Conservation (phyloP, 2,329 filamentous ascomycete genomes). For the Truncatella angustata region DNA sequence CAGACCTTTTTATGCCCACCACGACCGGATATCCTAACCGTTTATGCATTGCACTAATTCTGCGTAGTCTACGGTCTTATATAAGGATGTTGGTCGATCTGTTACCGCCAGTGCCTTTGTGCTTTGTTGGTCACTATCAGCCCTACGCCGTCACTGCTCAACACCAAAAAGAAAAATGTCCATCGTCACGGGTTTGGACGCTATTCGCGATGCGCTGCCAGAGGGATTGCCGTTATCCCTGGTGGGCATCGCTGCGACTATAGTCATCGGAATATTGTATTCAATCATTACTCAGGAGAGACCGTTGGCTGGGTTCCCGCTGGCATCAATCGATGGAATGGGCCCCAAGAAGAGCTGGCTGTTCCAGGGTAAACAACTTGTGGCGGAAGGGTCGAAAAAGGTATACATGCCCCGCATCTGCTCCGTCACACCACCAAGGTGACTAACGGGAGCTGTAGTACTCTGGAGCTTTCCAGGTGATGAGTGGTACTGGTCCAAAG, state of each 20-base stretch:
- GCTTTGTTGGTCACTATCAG: not conserved
- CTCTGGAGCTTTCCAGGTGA: conserved; percentile 30
- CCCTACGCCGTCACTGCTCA: not conserved
- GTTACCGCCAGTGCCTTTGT: not conserved
- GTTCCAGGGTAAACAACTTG: conserved; percentile 20
- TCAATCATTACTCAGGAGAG: conserved; percentile 22
- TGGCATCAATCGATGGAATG: conserved; percentile 24
- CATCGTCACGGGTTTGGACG: conserved; percentile 2
- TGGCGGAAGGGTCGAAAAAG: conserved; percentile 22
- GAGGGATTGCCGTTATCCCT: conserved; percentile 26
- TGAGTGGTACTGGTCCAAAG: conserved; percentile 30
- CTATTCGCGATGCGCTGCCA: conserved; percentile 20
- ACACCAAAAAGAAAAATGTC: conserved; percentile 7
- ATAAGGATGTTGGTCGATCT: not conserved
- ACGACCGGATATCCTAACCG: not conserved
- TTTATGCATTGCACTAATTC: not conserved
- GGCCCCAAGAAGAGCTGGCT: conserved; percentile 27
- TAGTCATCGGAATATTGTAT: conserved; percentile 25
- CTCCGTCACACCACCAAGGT: not conserved
- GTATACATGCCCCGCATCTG: conserved; percentile 15
- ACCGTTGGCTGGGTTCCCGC: conserved; percentile 25
- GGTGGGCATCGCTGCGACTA: conserved; percentile 22
- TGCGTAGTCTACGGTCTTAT: not conserved
- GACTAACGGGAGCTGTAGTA: conserved; percentile 20
- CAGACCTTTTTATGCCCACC: not conserved